phyloP scores from a whole-genome alignment of 2,329 filamentous ascomycete species.

The Paracoccidioides brasiliensis region DNA sequence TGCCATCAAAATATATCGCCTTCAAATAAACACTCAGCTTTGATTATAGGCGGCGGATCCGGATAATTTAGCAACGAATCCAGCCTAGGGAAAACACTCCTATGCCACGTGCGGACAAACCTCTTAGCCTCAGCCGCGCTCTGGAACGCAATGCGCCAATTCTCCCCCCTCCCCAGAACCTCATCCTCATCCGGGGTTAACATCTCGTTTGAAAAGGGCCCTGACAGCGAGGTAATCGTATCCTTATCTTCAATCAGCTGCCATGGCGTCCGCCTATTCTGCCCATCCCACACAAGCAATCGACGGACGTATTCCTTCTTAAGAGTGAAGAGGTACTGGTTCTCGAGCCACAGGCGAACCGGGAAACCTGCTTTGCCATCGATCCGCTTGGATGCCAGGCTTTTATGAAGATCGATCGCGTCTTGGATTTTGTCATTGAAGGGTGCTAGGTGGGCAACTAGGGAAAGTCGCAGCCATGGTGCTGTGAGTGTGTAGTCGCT shows the following conservation, averaged over 20 bases:
- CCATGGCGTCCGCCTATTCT: conserved; percentile 10
- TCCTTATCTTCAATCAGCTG: conserved; percentile 7
- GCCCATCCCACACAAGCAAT: conserved; percentile 10
- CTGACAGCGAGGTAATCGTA: conserved; percentile 7
- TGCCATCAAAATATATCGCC: not conserved
- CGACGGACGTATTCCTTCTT: conserved; percentile 5
- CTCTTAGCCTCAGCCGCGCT: conserved; percentile 42
- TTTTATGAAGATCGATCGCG: conserved; percentile 9
- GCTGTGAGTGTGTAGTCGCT: conserved; percentile 13
- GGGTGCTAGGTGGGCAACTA: conserved; percentile 10
- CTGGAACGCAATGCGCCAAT: conserved; percentile 44
- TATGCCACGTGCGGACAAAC: conserved; percentile 42
- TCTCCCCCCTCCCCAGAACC: conserved; percentile 14
- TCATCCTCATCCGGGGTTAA: conserved; percentile 3
- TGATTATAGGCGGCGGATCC: conserved; percentile 9
- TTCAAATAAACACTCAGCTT: conserved; percentile 14
- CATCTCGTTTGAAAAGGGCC: conserved; percentile 5
- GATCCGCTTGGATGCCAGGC: not conserved
- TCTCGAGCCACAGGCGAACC: conserved; percentile 11
- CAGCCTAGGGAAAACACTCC: conserved; percentile 28
- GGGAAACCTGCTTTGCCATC: conserved; percentile 5
- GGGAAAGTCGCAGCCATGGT: conserved; percentile 9
- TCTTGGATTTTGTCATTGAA: conserved; percentile 10
- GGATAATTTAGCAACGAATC: conserved; percentile 1
- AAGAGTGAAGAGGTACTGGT: not conserved